phyloP scores from a whole-genome alignment of 805 yeast genomes.

The Candida chauliodis region DNA sequence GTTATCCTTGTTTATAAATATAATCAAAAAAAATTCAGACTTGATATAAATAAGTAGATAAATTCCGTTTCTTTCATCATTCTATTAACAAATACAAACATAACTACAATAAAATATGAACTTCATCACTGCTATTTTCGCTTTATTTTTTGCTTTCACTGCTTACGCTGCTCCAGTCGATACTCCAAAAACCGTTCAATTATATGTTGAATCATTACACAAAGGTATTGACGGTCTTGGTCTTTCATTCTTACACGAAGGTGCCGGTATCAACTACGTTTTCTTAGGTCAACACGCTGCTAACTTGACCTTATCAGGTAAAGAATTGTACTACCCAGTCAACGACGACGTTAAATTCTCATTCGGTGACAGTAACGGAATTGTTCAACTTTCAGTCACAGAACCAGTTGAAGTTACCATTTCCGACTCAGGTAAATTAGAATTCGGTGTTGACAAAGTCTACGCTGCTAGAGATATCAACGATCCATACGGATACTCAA shows the following conservation, averaged over 20 bases:
- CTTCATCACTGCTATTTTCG: slow-evolving; percentile 4
- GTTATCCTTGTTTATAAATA: too few species aligned
- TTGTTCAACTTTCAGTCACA: slow-evolving; percentile 12
- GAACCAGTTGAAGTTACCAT: slow-evolving; percentile 10
- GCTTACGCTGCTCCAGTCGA: slow-evolving; percentile 8
- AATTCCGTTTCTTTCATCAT: too few species aligned
- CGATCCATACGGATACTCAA: slow-evolving; percentile 27
- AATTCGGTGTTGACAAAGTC: slow-evolving; percentile 18
- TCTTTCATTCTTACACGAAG: slow-evolving; percentile 34
- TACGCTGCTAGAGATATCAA: slow-evolving; percentile 24
- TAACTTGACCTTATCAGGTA: slow-evolving; percentile 18
- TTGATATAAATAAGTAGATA: too few species aligned
- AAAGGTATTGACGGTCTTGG: slow-evolving; percentile 25
- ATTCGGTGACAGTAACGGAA: slow-evolving; percentile 4
- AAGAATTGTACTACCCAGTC: slow-evolving; percentile 2
- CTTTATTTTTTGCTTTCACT: slow-evolving; percentile 9
- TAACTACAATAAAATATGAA: slow-evolving; percentile 5
- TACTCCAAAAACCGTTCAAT: slow-evolving; percentile 11
- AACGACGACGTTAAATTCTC: slow-evolving; percentile 2
- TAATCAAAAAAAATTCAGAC: too few species aligned
- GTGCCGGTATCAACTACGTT: slow-evolving; percentile 43
- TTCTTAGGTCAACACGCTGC: slow-evolving; percentile 20
- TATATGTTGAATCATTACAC: slow-evolving; percentile 23
- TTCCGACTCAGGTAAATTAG: slow-evolving; percentile 3
- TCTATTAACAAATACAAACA: too few species aligned